These are phyloP conservation scores for Tritrichomonas foetus DNA, from an alignment of 208 protist species.

Conservation along the genomic window DNA sequence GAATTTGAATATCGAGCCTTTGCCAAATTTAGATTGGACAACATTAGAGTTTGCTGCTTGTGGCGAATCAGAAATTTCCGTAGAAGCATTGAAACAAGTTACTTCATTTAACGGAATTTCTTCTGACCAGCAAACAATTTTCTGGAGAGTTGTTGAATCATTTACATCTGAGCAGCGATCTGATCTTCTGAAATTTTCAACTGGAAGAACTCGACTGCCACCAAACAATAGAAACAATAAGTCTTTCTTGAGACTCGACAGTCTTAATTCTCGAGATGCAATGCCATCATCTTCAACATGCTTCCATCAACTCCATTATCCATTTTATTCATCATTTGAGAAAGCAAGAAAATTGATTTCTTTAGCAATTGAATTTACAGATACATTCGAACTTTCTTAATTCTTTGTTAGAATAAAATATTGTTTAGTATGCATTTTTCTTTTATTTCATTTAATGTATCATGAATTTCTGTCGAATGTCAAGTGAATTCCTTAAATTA, in stretches of 20 bases:
- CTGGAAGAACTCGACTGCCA: background rate
- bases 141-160: background rate
- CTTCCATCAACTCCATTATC: background rate
- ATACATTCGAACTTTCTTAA: background rate
- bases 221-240: background rate
- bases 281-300: slow-evolving; percentile 21
- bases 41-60: background rate
- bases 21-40: background rate
- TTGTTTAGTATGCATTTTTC: too few species aligned
- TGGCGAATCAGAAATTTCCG: background rate
- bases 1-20: background rate
- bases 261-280: background rate
- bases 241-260: background rate
- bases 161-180: slow-evolving; percentile 17
- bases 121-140: background rate
- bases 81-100: background rate
- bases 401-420: too few species aligned
- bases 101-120: background rate
- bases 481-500: too few species aligned
- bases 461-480: too few species aligned
- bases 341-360: background rate
- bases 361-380: background rate
- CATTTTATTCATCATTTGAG: background rate
- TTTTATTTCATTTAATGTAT: too few species aligned
- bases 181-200: background rate